Percentiles rank a stretch among this genome's conserved stretches.
Conservation (phyloP, 2,329 filamentous ascomycete genomes). For the Aureobasidium sp. region DNA sequence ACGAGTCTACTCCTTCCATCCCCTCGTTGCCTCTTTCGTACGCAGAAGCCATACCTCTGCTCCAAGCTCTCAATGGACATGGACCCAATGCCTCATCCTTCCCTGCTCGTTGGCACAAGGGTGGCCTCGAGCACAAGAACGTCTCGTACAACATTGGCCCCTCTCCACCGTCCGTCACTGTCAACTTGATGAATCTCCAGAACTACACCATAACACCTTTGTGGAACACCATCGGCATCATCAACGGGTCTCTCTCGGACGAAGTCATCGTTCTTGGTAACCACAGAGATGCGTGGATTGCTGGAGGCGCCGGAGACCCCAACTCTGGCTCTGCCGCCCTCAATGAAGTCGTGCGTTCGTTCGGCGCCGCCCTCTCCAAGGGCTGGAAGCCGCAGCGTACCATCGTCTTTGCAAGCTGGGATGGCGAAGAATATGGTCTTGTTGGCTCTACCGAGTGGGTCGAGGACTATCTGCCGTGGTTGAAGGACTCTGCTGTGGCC, state of each 20-base stretch:
- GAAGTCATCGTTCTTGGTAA: constrained; percentile 90
- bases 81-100: constrained; percentile 72
- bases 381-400: constrained; percentile 85
- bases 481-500: constrained; percentile 63
- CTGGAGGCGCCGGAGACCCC: constrained; percentile 74
- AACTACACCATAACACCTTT: constrained; percentile 45
- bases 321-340: constrained; percentile 75
- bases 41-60: constrained; percentile 72
- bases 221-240: constrained; percentile 77
- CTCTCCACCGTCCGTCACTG: constrained; percentile 59
- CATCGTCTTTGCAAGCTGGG: constrained; percentile 73
- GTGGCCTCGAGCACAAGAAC: constrained; percentile 70
- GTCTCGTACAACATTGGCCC: constrained; percentile 82
- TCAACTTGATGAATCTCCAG: constrained; percentile 45
- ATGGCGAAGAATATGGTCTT: constrained; percentile 72
- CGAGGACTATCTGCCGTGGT: constrained; percentile 79
- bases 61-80: constrained; percentile 85
- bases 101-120: constrained; percentile 62
- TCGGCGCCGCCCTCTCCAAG: constrained; percentile 61
- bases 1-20: constrained; percentile 69
- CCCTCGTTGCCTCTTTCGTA: constrained; percentile 91
- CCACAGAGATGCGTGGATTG: constrained; percentile 84
- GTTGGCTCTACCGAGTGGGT: constrained; percentile 90
- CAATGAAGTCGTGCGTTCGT: constrained; percentile 70
- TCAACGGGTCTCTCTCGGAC: constrained; percentile 78